Conservation (phyloP, 2,329 filamentous ascomycete genomes). For the Alternaria conjuncta region DNA sequence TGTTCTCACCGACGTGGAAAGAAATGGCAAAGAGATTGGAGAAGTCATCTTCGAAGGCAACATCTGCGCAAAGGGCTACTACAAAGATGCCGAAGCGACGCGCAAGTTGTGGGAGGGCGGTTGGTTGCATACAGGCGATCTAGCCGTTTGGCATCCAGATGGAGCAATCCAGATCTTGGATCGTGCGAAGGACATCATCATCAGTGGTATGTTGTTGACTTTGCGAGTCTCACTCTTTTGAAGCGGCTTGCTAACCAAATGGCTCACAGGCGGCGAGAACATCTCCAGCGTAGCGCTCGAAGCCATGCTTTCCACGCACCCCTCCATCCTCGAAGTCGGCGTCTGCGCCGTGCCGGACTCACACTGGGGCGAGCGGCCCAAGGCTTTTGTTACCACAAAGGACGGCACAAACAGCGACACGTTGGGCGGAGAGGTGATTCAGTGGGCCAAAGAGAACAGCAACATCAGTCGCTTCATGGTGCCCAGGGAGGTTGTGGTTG, state of each 20-base stretch:
- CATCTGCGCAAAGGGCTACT: slow-evolving; percentile 90
- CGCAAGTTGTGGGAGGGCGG: slow-evolving; percentile 86
- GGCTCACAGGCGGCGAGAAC: slow-evolving; percentile 80
- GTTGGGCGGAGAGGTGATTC: slow-evolving; percentile 74
- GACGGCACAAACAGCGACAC: slow-evolving; percentile 57
- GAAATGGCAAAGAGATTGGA: slow-evolving; percentile 76
- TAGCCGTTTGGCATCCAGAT: slow-evolving; percentile 92
- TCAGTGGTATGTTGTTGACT: slow-evolving; percentile 69
- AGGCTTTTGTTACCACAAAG: slow-evolving; percentile 87
- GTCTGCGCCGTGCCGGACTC: slow-evolving; percentile 87
- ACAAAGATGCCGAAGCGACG: slow-evolving; percentile 86
- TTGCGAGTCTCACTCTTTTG: neutral
- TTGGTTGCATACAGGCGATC: slow-evolving; percentile 84
- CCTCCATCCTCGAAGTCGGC: slow-evolving; percentile 86
- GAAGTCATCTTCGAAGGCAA: slow-evolving; percentile 90
- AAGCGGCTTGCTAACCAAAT: neutral
- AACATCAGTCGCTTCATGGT: slow-evolving; percentile 92
- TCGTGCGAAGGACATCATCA: slow-evolving; percentile 97
- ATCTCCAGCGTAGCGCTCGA: slow-evolving; percentile 94
- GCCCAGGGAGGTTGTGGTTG: slow-evolving; percentile 73
- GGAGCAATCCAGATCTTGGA: slow-evolving; percentile 92
- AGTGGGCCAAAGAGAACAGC: slow-evolving; percentile 83
- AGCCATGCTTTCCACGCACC: slow-evolving; percentile 85
- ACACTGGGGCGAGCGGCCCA: slow-evolving; percentile 95
- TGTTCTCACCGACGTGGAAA: slow-evolving; percentile 69